Base-by-base conservation (phyloP, 306 rosid species). In the Begonia masoniana region DNA sequence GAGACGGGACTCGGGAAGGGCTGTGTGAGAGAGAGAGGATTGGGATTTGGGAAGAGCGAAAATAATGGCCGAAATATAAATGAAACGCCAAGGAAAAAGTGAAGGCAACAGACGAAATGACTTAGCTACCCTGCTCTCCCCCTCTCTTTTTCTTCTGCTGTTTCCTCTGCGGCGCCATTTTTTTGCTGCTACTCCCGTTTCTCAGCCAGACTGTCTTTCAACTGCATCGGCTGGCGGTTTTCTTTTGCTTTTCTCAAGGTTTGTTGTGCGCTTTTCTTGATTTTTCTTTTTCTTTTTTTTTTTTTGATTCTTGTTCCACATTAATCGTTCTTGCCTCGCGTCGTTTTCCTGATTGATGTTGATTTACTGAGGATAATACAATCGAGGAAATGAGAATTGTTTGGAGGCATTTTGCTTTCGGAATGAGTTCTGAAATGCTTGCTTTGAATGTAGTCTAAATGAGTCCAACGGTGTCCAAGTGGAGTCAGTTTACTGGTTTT, bases 151-250 rank as follows among this genome's bases (percentile, higher is more conserved):
- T 52, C 63, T 35, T 10, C 52, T 8, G 19, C 65, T 41, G 19
- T 50, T 51, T 42, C 58, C 45, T 52, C 15, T 62, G 66, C 66
- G 66, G 66, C 66, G 59, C 59, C 66, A 62, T 52, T 52, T 41
- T 41, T 62, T 45, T 31, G 11, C 52, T 10, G 58, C 52, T 41
- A 49, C 66, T 52, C 52, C 10, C 53, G 52, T 31, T 31, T 4
- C 46, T 10, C 46, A 47, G 36, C 59, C 43, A 43, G 52, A 62
- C 59, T 35, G 52, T 62, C 58, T n/a, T 58, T 58, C 58, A 52
- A 13, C 55, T 49, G 58, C 16, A 45, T 43, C 52, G 31, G 24
- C 35, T 43, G 51, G 66, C 56, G 47, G 17, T 14, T 14, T 49
- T 31, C 39, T 31, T 31, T 31, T 31, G 39, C 7, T 31, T 31